Evolutionary conservation across 2,329 filamentous ascomycete genomes (phyloP).

Genomic region (Hymenoscyphus linearis): DNA sequence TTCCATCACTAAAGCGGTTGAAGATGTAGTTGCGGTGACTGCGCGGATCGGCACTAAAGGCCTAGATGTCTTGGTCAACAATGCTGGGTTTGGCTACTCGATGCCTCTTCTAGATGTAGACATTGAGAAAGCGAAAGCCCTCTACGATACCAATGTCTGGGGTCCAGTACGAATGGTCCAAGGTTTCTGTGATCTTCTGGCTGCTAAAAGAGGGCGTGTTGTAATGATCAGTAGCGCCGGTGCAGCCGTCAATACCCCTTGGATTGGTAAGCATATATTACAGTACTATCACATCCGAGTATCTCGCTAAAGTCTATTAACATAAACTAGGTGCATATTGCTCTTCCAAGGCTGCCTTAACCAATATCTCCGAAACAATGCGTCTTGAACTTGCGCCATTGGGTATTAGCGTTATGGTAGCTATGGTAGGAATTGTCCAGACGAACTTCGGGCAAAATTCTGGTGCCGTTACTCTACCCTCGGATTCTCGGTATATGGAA

Average conservation of each 20-base stretch:
- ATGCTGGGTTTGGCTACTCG: neutral
- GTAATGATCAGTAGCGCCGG: slow-evolving; percentile 37
- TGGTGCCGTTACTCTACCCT: neutral
- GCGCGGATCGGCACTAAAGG: slow-evolving; percentile 2
- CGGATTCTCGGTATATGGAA: neutral
- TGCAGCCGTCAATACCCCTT: slow-evolving; percentile 6
- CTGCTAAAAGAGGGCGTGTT: slow-evolving; percentile 34
- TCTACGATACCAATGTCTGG: slow-evolving; percentile 31
- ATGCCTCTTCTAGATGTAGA: slow-evolving; percentile 32
- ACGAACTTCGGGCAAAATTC: slow-evolving; percentile 1
- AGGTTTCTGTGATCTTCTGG: slow-evolving; percentile 21
- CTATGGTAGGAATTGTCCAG: slow-evolving; percentile 12
- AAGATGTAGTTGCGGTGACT: neutral
- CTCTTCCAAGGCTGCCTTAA: slow-evolving; percentile 13
- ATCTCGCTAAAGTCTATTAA: neutral
- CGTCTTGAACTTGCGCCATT: slow-evolving; percentile 14
- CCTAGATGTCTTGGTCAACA: neutral
- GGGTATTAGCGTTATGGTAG: slow-evolving; percentile 12
- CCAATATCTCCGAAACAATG: slow-evolving; percentile 8
- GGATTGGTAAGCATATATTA: neutral
- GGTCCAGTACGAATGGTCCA: slow-evolving; percentile 27
- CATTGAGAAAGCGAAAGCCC: slow-evolving; percentile 22
- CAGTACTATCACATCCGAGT: neutral
- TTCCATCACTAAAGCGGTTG: neutral
- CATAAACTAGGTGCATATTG: slow-evolving; percentile 16